Evolutionary conservation across 2,329 filamentous ascomycete genomes (phyloP), one percentile per base, ranked within the genome.

Genomic region (Fusarium phyllophilum): DNA sequence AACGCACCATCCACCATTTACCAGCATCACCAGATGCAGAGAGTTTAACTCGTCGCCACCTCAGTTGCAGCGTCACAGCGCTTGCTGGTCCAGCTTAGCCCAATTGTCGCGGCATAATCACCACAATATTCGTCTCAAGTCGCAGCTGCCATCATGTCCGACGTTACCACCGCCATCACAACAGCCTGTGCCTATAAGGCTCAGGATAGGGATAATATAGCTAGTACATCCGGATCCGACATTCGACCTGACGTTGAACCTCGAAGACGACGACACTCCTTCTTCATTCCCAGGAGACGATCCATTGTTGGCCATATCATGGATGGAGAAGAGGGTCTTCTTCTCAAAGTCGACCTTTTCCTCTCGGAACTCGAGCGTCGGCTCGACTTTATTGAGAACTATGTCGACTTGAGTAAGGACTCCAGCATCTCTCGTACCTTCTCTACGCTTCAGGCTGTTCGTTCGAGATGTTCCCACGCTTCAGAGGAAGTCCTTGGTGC

Each of bases 401-500:
- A 97, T 79, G 92, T 94, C 73, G 94, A 97, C 79, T 84, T 95
- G 67, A 92, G 92, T 70, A 88, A 97, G 76, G 96, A 99, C 81
- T 88, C 92, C 49, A 93, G 94, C 78, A 91, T 98, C 63, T 92
- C 93, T 48, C 90, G 94, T 75, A 94, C 96, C 26, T 97, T 97
- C 83, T 88, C 91, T 22, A 97, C 95, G 0, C 86, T 99, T 4
- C 92, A 96, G 79, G 91, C 94, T 13, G 95, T 99, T 33, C 91
- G 95, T 70, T 92, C 94, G 75, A 91, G 94, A 77, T 99, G 96
- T 83, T 94, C 94, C 44, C 91, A 95, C 73, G 95, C 96, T 26
- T 97, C 95, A 2, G 96, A 94, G 71, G 96, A 96, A 79, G 89
- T 98, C 52, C 90, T 98, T 75, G 96, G 95, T 64, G 94, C 93